A percentile compares a stretch with the other conserved stretches of the same genome.
Evolutionary conservation across 441 rosid genomes (phyloP).

Genomic region (Bocquillonia castaneifolia): DNA sequence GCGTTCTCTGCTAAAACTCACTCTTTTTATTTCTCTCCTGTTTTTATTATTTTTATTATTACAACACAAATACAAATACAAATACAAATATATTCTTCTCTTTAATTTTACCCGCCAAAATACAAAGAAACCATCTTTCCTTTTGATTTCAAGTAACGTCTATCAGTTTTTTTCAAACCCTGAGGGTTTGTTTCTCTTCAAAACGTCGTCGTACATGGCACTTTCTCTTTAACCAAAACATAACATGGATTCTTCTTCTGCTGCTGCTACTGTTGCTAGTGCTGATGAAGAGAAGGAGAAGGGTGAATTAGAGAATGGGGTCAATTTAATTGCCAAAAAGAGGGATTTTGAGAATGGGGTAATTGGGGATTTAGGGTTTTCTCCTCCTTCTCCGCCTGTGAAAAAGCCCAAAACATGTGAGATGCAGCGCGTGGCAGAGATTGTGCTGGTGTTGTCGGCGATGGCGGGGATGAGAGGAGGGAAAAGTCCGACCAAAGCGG

Average conservation of each 20-base stretch:
- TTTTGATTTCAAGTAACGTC: too few species aligned
- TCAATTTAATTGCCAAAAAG: slow-evolving; percentile 33
- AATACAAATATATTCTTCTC: too few species aligned
- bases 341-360: slow-evolving; percentile 32
- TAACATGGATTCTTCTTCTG: slow-evolving; percentile 4
- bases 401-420: slow-evolving; percentile 44
- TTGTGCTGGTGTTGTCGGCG: slow-evolving; percentile 70
- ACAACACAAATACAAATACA: too few species aligned
- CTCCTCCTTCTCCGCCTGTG: slow-evolving; percentile 23
- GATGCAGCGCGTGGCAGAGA: slow-evolving; percentile 71
- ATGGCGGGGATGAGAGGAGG: slow-evolving; percentile 76
- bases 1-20: too few species aligned
- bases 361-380: slow-evolving; percentile 16
- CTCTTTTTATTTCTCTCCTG: too few species aligned
- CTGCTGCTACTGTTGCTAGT: background rate
- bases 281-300: background rate
- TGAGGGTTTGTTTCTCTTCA: too few species aligned
- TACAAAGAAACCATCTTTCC: too few species aligned
- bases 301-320: slow-evolving; percentile 18
- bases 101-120: too few species aligned
- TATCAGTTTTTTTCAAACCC: too few species aligned
- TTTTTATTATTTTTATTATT: too few species aligned
- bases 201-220: too few species aligned
- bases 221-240: too few species aligned
- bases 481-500: slow-evolving; percentile 54